These are phyloP conservation scores for Dactylellina haptotyla DNA, from an alignment of 2,329 filamentous ascomycete species.

Conservation along the genomic window DNA sequence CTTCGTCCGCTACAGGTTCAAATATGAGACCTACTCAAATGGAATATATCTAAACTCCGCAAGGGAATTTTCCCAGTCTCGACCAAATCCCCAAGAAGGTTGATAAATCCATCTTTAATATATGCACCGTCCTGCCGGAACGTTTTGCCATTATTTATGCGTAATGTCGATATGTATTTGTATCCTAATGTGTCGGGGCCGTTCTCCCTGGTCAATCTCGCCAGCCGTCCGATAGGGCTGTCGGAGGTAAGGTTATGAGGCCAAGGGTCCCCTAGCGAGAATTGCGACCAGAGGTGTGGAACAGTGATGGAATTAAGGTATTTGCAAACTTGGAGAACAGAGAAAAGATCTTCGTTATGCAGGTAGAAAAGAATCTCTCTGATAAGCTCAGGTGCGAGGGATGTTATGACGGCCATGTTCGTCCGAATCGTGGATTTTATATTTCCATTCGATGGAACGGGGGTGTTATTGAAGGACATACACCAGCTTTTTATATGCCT, in stretches of 20 bases:
- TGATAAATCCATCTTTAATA: not conserved
- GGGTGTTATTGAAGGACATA: too few species aligned
- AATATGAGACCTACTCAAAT: too few species aligned
- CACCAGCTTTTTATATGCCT: too few species aligned
- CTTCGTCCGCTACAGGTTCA: too few species aligned
- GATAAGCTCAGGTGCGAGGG: not conserved
- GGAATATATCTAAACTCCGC: too few species aligned
- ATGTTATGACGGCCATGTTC: too few species aligned
- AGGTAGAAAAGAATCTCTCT: not conserved
- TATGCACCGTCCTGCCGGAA: not conserved
- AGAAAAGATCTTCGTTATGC: not conserved
- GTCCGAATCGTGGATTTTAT: too few species aligned
- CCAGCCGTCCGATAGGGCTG: not conserved
- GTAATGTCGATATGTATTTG: not conserved
- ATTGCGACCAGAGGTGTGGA: not conserved
- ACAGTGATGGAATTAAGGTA: not conserved
- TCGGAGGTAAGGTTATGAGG: not conserved
- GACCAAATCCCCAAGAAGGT: not conserved
- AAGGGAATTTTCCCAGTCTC: too few species aligned
- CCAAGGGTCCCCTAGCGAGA: not conserved
- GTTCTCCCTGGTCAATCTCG: not conserved
- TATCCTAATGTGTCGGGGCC: not conserved
- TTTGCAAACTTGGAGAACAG: conserved; percentile 1
- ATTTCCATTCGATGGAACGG: too few species aligned
- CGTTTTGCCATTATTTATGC: not conserved